These are phyloP conservation scores for Besnoitia besnoiti DNA, from an alignment of 169 alveolate genomes.

Conservation along the genomic window DNA sequence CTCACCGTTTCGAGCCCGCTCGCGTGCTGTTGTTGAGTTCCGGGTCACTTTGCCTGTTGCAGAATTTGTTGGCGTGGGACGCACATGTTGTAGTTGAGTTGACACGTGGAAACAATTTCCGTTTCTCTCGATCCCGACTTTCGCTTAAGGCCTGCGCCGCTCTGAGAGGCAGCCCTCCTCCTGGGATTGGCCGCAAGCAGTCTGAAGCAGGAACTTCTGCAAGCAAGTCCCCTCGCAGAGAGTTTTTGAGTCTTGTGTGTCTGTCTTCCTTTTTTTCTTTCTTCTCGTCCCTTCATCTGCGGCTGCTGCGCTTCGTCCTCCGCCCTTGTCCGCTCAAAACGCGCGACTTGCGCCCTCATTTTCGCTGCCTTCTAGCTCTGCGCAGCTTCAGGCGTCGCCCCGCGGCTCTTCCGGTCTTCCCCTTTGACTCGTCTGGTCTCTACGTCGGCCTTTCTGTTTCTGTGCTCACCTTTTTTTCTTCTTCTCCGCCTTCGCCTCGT, in stretches of 20 bases:
- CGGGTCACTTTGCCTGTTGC: too few relatives aligned
- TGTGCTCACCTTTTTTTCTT: not conserved
- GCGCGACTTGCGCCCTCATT: not conserved
- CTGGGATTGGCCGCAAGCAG: too few relatives aligned
- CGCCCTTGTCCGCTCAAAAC: not conserved
- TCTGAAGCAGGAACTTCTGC: too few relatives aligned
- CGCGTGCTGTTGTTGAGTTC: too few relatives aligned
- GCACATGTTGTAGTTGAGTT: too few relatives aligned
- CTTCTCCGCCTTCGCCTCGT: not conserved
- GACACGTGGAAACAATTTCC: not conserved
- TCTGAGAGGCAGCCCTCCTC: not conserved
- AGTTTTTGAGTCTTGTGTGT: not conserved
- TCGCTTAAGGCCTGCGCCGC: not conserved
- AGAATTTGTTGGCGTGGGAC: too few relatives aligned
- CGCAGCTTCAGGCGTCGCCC: not conserved
- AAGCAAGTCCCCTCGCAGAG: too few relatives aligned
- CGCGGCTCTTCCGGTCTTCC: not conserved
- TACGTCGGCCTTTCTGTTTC: not conserved
- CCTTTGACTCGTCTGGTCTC: not conserved
- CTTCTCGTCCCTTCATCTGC: not conserved
- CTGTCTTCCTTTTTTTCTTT: not conserved
- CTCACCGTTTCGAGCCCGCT: too few relatives aligned
- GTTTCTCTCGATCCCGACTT: not conserved
- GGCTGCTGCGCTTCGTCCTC: not conserved
- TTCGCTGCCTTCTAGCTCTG: not conserved